Conservation (phyloP, 305 asterid genomes). For the Rubia peregrina region DNA sequence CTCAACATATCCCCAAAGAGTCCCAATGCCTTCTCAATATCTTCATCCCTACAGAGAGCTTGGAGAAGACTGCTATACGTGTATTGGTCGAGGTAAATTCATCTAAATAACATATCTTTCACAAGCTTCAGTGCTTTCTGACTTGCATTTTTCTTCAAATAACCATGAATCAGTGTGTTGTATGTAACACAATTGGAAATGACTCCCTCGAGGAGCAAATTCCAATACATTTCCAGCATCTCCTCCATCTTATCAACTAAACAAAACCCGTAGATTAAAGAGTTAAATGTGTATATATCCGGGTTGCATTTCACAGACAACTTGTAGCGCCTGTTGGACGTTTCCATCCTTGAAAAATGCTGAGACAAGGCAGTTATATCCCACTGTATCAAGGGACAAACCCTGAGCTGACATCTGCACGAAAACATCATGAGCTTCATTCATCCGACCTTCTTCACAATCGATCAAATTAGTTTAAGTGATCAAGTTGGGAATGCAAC, state of each 20-base stretch:
- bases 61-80: constrained; percentile 69
- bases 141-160: constrained; percentile 40
- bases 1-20: constrained; percentile 66
- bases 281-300: constrained; percentile 59
- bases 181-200: constrained; percentile 75
- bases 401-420: constrained; percentile 55
- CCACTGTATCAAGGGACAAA: constrained; percentile 54
- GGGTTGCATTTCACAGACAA: constrained; percentile 50
- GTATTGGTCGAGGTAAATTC: constrained; percentile 52
- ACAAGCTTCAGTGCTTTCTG: constrained; percentile 65
- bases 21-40: constrained; percentile 58
- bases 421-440: constrained; percentile 50
- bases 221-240: constrained; percentile 47
- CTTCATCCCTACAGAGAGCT: constrained; percentile 71
- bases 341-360: constrained; percentile 61
- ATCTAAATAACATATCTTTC: constrained; percentile 72
- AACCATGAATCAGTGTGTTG: constrained; percentile 69
- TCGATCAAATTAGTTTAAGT: constrained; percentile 71
- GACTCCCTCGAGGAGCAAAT: constrained; percentile 69
- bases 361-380: constrained; percentile 67
- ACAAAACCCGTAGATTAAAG: constrained; percentile 61
- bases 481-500: constrained; percentile 47
- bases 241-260: constrained; percentile 51
- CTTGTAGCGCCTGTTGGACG: constrained; percentile 47
- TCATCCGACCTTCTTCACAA: constrained; percentile 47